Evolutionary conservation across 139 green algal genomes (phyloP), one percentile per base, ranked within the genome.

Genomic region (Trebouxia sp.): DNA sequence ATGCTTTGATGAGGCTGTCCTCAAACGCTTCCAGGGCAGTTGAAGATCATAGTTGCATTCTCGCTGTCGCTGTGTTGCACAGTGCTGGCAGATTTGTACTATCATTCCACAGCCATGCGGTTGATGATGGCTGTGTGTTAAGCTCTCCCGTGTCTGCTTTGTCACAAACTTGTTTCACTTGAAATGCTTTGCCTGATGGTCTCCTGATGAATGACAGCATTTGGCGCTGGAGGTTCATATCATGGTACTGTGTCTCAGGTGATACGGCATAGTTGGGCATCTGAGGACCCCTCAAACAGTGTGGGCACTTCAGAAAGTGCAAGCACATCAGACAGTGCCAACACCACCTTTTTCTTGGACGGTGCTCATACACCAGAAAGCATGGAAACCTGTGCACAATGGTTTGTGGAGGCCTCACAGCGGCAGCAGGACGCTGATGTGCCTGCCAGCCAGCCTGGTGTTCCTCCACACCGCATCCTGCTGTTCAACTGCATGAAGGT

Each of bases 341-440:
- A 45, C 43, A 79, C 45, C 47, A 65, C 41, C 69, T 96, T 97
- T 75, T 99, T 87, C 78, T 85, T 99, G 30, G 97, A 99, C 81
- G 97, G 97, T 14, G 97, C 97, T 3, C 97, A 99, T 85, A 99
- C 96, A 11, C 85, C 89, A 0, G 96, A 99, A 84, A 97, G 92
- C 88, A 95, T 98, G 89, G 88, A 80, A 2, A 88, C 87, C 15
- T 98, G 96, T 82, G 96, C 83, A 0, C 56, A 90, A 6, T 99
- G 97, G 97, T 99, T 99, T 88, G 87, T 84, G 0, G 82, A 72
- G 17, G 80, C 72, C 55, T 80, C 50, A 0, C 74, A 32, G 8
- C 53, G 39, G 56, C n/a, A 22, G 82, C 65, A 69, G 35, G 28
- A 50, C 2, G 22, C 24, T 51, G 28, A 30, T 28, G 14, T 28